phyloP scores from a whole-genome alignment of 805 yeast genomes.

The Candida coleopterorum region DNA sequence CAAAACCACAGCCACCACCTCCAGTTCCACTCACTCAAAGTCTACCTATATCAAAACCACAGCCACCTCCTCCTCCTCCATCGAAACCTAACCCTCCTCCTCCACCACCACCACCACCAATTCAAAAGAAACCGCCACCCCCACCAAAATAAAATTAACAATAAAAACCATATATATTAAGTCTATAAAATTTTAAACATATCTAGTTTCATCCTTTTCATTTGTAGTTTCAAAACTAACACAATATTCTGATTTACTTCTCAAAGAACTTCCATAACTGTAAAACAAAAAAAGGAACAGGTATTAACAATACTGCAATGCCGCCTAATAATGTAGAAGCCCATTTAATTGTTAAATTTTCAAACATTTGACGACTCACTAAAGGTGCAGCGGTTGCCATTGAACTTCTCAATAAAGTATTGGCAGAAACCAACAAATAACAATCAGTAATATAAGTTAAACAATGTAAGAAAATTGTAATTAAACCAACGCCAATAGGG shows the following conservation, averaged over 20 bases:
- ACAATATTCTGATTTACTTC: constrained; percentile 14
- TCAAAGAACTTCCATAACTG: constrained; percentile 38
- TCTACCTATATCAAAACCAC: constrained; percentile 9
- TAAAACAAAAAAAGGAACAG: constrained; percentile 54
- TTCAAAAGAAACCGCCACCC: constrained; percentile 18
- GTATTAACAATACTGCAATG: constrained; percentile 46
- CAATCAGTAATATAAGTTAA: constrained; percentile 58
- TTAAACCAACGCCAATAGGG: constrained; percentile 40
- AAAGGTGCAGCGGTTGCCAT: constrained; percentile 63
- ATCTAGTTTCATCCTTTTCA: constrained; percentile 13
- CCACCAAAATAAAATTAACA: constrained; percentile 6
- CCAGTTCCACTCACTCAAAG: constrained; percentile 13
- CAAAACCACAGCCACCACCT: constrained; percentile 8
- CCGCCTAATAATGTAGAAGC: constrained; percentile 52
- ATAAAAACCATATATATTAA: not conserved
- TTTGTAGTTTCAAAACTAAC: constrained; percentile 1
- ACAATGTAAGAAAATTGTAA: constrained; percentile 54
- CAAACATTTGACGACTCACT: constrained; percentile 49
- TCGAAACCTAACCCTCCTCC: constrained; percentile 8
- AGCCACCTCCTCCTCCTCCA: constrained; percentile 14
- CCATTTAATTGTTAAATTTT: constrained; percentile 46
- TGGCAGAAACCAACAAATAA: constrained; percentile 53
- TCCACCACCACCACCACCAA: constrained; percentile 20
- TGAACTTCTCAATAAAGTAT: constrained; percentile 52
- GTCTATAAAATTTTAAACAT: constrained; percentile 6